Evolutionary conservation across 139 green algal genomes (phyloP), one percentile per base, ranked within the genome.

Genomic region (Zygnema cylindricum): DNA sequence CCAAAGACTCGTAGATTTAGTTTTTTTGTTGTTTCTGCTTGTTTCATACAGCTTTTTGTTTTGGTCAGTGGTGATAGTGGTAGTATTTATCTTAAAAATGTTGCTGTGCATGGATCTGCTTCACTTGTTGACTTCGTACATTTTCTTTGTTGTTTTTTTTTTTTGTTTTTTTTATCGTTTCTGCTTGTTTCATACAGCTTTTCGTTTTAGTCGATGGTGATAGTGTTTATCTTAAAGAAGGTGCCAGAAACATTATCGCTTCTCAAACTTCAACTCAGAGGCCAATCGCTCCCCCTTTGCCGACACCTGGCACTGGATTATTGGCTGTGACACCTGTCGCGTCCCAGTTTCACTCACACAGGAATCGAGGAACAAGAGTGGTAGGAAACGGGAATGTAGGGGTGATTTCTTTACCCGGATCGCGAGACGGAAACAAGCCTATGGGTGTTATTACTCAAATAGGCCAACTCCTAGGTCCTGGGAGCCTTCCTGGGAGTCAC

Each of bases 191-290:
- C 71, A 23, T 79, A 16, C 71, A 79, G 71, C 36, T 79, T 16
- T 79, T 79, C 21, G 71, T 79, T 7, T 3, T 79, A 16, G 71
- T 79, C 3, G 71, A 79, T 43, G 38, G 38, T 43, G 71, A 79
- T 16, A 54, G 38, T 16, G 71, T 79, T 11, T 79, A 79, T 43
- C 71, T 79, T 11, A 41, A 43, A 43, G 71, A 79, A 43, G 71
- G 71, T 79, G 71, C 71, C 71, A 79, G 71, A 79, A 43, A 79
- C 71, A 54, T 43, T 43, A 79, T 79, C 36, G 71, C 71, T 3
- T 3, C 16, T 11, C 71, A 54, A 16, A 41, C 71, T 41, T 7
- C 71, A n/a, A 25, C 71, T 23, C 71, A 41, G 11, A 79, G 38
- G 71, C 71, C 71, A 43, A 79, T 43, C 7, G 71, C 71, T 63